These are phyloP conservation scores for Calonectria pauciramosa DNA, from an alignment of 2,329 filamentous ascomycete genomes.

Conservation along the genomic window DNA sequence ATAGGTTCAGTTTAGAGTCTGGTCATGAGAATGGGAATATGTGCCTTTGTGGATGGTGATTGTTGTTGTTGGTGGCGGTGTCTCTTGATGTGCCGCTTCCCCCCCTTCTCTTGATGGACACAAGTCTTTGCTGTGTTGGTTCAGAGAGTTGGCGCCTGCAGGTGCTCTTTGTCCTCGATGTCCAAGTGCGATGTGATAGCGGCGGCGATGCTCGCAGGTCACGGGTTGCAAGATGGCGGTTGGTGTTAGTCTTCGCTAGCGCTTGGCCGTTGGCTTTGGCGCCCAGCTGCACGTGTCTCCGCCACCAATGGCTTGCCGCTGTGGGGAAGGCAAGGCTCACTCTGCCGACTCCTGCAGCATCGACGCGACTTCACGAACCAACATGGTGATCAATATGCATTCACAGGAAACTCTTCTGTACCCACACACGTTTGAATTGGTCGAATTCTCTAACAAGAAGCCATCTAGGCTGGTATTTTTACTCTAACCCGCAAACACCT, in stretches of 20 bases:
- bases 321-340: not conserved
- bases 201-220: not conserved
- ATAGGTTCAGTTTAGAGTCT: not conserved
- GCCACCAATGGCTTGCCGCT: not conserved
- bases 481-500: not conserved
- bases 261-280: not conserved
- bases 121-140: not conserved
- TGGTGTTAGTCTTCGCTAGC: not conserved
- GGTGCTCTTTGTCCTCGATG: not conserved
- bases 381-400: not conserved
- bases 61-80: not conserved
- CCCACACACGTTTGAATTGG: not conserved
- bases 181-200: not conserved
- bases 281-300: slow-evolving; percentile 1
- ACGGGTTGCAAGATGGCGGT: not conserved
- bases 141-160: not conserved
- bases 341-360: not conserved
- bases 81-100: not conserved
- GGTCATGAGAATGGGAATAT: not conserved
- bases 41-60: not conserved
- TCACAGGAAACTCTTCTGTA: not conserved
- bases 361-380: not conserved
- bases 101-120: not conserved
- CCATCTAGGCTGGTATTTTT: not conserved
- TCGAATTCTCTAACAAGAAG: not conserved